Base-by-base conservation (phyloP, 805 yeast species). In the Yamadazyma philogaea region DNA sequence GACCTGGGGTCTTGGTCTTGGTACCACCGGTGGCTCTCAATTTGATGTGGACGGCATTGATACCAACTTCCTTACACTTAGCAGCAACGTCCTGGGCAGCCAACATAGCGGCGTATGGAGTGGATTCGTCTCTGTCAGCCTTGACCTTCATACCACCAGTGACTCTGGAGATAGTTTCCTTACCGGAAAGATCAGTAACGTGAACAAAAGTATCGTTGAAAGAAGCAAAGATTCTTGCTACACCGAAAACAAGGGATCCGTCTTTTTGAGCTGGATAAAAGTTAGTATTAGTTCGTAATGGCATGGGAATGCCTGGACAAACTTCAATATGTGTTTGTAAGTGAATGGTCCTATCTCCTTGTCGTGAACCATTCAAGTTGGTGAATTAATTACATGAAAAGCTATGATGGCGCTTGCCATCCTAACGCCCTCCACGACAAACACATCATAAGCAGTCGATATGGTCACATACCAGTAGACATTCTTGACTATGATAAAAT, bases 91-190 rank as follows among this genome's bases (percentile, higher is more conserved):
- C 99, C 82, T 93, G 99, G 60, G 99, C 97, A 72, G 99, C 99
- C 82, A 93, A 86, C 99, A 93, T 93, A 70, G 97, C 99, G 71
- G 99, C 99, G 86, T 93, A 93, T 75, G 99, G 99, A 60, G 99
- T 87, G 54, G 98, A 91, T 84, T 93, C 99, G 75, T 95, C 99
- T 82, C 98, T 88, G 82, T 93, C 99, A 67, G 99, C 99, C 84
- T 93, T 93, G 76, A 93, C 99, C 84, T 93, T 93, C 99, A 93
- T 93, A 79, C 99, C 99, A 83, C 99, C 99, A 70, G 99, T 93
- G 64, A 93, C 96, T 81, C 98, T 89, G 81, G 96, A 84, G 70
- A 93, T 91, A 79, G 99, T 93, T 81, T 95, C 99, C 78, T 91
- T 93, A 78, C 99, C 99, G 66, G 98, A 87, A 64, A 90, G 80